A percentile compares a stretch with the other conserved stretches of the same genome.
Evolutionary conservation across 2,329 filamentous ascomycete species (phyloP).

Genomic region (Pseudovirgaria hyperparasitica): DNA sequence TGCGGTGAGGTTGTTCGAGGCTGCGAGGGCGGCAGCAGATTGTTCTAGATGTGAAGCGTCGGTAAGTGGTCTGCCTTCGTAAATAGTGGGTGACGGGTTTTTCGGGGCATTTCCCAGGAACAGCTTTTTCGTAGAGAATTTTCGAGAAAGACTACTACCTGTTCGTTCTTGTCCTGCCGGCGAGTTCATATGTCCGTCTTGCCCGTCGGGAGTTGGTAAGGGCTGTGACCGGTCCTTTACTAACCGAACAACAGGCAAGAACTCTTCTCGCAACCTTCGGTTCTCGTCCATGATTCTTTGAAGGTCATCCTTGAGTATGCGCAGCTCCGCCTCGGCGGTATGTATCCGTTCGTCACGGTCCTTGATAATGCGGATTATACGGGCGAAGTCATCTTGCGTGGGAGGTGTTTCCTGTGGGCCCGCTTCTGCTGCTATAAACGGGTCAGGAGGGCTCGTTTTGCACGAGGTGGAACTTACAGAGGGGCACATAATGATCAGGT

Average conservation of each 20-base stretch:
- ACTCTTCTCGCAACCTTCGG: slow-evolving; percentile 74
- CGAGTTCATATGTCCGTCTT: slow-evolving; percentile 22
- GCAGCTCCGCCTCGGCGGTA: slow-evolving; percentile 69
- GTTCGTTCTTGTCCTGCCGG: slow-evolving; percentile 21
- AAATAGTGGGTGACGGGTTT: slow-evolving; percentile 38
- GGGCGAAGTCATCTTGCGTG: slow-evolving; percentile 84
- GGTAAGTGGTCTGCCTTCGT: slow-evolving; percentile 27
- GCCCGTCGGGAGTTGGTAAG: slow-evolving; percentile 44
- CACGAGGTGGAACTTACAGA: slow-evolving; percentile 51
- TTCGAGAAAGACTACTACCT: slow-evolving; percentile 36
- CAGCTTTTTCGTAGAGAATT: slow-evolving; percentile 40
- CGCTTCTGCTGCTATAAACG: slow-evolving; percentile 64
- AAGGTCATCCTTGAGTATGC: slow-evolving; percentile 50
- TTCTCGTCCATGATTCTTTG: slow-evolving; percentile 61
- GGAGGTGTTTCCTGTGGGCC: slow-evolving; percentile 75
- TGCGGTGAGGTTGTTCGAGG: slow-evolving; percentile 37
- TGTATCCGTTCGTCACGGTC: slow-evolving; percentile 84
- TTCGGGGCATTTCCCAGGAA: slow-evolving; percentile 36
- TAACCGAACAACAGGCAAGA: slow-evolving; percentile 78
- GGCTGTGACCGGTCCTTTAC: slow-evolving; percentile 88
- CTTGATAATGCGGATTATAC: slow-evolving; percentile 79
- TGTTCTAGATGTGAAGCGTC: slow-evolving; percentile 33
- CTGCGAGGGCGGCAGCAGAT: slow-evolving; percentile 37
- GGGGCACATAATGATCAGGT: slow-evolving; percentile 82
- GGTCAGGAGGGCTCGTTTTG: no score